phyloP scores from a whole-genome alignment of 2,329 filamentous ascomycete species.

The Monosporascus sp. region DNA sequence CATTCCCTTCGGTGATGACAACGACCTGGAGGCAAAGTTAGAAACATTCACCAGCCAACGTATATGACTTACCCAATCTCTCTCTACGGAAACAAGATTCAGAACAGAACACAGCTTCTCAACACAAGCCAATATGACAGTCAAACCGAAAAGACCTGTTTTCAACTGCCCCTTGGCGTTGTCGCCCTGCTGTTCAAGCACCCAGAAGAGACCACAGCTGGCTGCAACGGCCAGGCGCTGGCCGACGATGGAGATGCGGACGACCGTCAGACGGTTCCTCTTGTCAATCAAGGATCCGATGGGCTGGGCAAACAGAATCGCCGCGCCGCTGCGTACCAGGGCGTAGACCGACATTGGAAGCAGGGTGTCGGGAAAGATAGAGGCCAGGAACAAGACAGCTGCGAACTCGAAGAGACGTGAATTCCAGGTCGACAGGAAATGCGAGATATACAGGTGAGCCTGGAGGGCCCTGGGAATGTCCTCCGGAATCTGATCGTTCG shows the following conservation, averaged over 20 bases:
- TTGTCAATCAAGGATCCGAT: constrained; percentile 57
- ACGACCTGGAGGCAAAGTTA: constrained; percentile 29
- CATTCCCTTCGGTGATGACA: constrained; percentile 38
- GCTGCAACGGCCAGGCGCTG: constrained; percentile 39
- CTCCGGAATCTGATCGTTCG: background rate
- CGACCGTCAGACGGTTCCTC: constrained; percentile 42
- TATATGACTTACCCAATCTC: constrained; percentile 54
- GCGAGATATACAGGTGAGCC: constrained; percentile 48
- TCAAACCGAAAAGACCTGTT: constrained; percentile 25
- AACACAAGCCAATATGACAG: constrained; percentile 53
- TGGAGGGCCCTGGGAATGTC: background rate
- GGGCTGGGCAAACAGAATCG: constrained; percentile 51
- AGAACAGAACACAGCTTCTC: constrained; percentile 63
- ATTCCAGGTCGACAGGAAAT: constrained; percentile 60
- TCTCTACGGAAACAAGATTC: constrained; percentile 64
- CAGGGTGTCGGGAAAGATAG: constrained; percentile 52
- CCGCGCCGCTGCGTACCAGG: constrained; percentile 50
- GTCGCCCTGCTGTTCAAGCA: constrained; percentile 16
- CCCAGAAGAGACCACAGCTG: constrained; percentile 41
- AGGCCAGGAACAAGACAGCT: constrained; percentile 52
- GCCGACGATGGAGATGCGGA: constrained; percentile 43
- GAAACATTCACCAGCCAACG: constrained; percentile 13
- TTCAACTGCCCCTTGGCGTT: constrained; percentile 12
- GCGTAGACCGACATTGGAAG: constrained; percentile 66
- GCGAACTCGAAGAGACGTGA: constrained; percentile 60